Percentiles rank a stretch among this genome's conserved stretches.
These are phyloP conservation scores for Jimgerdemannia flammicorona DNA, from an alignment of 192 early-diverging fungal genomes.

Conservation along the genomic window DNA sequence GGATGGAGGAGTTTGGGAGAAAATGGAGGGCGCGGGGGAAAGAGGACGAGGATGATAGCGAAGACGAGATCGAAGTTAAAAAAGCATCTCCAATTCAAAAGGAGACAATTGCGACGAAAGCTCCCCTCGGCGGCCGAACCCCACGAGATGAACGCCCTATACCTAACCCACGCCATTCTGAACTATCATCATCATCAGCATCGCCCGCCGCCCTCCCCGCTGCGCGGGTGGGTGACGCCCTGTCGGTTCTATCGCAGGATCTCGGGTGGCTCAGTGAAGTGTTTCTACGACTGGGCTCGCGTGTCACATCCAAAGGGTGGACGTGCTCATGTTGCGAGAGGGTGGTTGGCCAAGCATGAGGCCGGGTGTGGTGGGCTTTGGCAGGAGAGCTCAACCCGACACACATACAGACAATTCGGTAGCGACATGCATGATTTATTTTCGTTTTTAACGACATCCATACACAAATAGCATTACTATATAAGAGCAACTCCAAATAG, in stretches of 20 bases:
- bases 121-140: too few relatives aligned
- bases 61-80: not conserved
- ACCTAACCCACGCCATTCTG: not conserved
- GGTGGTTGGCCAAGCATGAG: not conserved
- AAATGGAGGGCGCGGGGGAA: not conserved
- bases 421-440: too few relatives aligned
- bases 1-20: not conserved
- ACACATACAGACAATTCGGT: too few relatives aligned
- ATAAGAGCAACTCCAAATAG: too few relatives aligned
- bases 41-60: not conserved
- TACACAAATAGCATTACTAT: too few relatives aligned
- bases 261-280: not conserved
- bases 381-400: too few relatives aligned
- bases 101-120: too few relatives aligned
- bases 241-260: not conserved
- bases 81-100: not conserved
- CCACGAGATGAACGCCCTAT: not conserved
- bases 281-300: not conserved
- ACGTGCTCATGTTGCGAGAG: not conserved
- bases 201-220: not conserved
- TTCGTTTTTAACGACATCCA: too few relatives aligned
- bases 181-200: not conserved
- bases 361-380: too few relatives aligned
- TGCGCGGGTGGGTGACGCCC: not conserved
- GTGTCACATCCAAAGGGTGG: not conserved